Percentiles rank a stretch among this genome's conserved stretches.
Evolutionary conservation across 1,284 basidiomycete species (phyloP).

Genomic region (Cutaneotrichosporon cutaneum): DNA sequence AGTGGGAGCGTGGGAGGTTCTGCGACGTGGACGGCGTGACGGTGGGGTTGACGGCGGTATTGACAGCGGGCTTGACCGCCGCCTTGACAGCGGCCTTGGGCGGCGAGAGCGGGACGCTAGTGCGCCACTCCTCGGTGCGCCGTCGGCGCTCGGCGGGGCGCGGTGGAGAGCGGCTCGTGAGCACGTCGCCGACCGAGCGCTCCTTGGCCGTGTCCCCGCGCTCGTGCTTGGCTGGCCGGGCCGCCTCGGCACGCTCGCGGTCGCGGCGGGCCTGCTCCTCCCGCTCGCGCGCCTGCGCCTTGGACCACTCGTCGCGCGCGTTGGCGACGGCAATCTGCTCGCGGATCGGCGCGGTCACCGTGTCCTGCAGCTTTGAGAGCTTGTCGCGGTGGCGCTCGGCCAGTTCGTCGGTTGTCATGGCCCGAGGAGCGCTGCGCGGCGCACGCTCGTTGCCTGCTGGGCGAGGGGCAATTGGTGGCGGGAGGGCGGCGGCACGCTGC

Average conservation of each 20-base stretch:
- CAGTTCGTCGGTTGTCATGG: constrained; percentile 51
- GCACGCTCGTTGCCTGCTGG: not conserved
- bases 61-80: not conserved
- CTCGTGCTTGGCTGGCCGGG: constrained; percentile 6
- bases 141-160: constrained; percentile 7
- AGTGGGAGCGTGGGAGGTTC: not conserved
- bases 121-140: constrained; percentile 25
- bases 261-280: constrained; percentile 14
- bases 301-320: constrained; percentile 18
- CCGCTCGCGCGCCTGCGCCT: constrained; percentile 17
- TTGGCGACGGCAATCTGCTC: constrained; percentile 36
- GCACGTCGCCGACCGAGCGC: constrained; percentile 3
- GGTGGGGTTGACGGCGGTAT: not conserved
- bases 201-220: constrained; percentile 15
- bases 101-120: constrained; percentile 11
- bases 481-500: not conserved
- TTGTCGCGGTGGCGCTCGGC: constrained; percentile 46
- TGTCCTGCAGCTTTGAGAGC: constrained; percentile 46
- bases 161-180: constrained; percentile 1
- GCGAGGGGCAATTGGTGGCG: not conserved
- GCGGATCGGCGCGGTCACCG: constrained; percentile 39
- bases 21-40: not conserved
- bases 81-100: not conserved
- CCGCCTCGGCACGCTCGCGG: constrained; percentile 2
- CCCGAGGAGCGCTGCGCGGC: constrained; percentile 6